Base-by-base conservation (phyloP, 768 basidiomycete genomes). In the Strobilomyces dryophilus region DNA sequence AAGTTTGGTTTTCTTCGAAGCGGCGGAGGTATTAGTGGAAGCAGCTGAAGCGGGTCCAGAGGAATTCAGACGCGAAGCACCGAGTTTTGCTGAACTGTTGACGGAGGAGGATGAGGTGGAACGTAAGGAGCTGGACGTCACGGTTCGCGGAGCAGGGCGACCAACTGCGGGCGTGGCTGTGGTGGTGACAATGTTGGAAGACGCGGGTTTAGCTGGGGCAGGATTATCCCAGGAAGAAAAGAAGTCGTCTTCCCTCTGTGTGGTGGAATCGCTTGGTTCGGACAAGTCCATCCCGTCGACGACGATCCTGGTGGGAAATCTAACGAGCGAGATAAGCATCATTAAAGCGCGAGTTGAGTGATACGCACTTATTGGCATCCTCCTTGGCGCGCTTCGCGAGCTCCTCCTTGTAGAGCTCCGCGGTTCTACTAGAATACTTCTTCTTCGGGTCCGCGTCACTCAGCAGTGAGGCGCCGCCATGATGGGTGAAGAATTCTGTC, bases 161-260 rank as follows among this genome's bases (percentile, higher is more conserved):
- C 85, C 85, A 39, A 87, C 70, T 27, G 77, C 74, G 15, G 88
- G 85, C 4, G 84, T 82, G 1, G 79, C 73, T 1, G 77, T 61
- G 20, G 75, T 69, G 34, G 79, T 71, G 7, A 80, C 74, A 5
- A 80, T 74, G 4, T 83, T 74, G n/a, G 79, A 70, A 11, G 84
- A 71, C 5, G 77, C 63, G 2, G 80, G 57, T 65, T 79, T 83
- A 5, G 81, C 79, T 8, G 80, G 79, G 32, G 69, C 18, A 1
- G 91, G 87, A 67, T 95, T 95, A 57, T 95, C 93, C 95, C 95
- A 98, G 26, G 91, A 89, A 44, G 91, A 85, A 73, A 98, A 99
- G 72, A 99, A 99, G 67, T 98, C 95, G 9, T 97, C 95, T 48
- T 92, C 92, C 0, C 74, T 72, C 41, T 78, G 76, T 54, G 67